phyloP scores from a whole-genome alignment of 208 protist species.

The Balamuthia mandrillaris region DNA sequence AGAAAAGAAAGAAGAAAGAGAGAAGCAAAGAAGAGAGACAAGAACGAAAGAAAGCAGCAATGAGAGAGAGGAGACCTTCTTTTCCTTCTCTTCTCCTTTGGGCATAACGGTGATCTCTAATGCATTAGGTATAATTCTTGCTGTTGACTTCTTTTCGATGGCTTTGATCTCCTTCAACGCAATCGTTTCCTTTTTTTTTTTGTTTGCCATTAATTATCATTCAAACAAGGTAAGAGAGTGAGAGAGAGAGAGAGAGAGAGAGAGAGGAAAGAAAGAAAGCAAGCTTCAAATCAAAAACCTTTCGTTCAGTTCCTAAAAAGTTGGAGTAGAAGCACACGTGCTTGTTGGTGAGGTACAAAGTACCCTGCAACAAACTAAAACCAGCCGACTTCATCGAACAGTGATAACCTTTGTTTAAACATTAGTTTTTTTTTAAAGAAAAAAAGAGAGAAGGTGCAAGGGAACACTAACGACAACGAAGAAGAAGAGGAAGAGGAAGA shows the following conservation, averaged over 20 bases:
- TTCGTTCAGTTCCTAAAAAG: not conserved
- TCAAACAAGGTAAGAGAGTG: too few species aligned
- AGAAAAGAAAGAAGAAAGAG: too few species aligned
- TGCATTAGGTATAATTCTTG: not conserved
- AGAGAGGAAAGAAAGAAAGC: too few species aligned
- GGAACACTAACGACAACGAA: not conserved
- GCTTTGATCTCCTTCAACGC: not conserved
- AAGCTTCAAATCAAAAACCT: too few species aligned
- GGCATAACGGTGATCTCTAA: not conserved
- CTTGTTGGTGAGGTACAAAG: not conserved
- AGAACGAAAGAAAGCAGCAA: too few species aligned
- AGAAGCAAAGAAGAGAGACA: too few species aligned
- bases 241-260: too few species aligned
- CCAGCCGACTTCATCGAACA: not conserved
- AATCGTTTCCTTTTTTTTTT: too few species aligned
- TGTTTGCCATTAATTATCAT: not conserved
- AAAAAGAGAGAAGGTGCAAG: not conserved
- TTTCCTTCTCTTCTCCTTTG: not conserved
- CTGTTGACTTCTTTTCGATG: not conserved
- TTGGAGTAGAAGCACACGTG: constrained; percentile 18
- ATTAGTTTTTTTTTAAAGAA: not conserved
- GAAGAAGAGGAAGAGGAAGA: not conserved
- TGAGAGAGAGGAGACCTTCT: not conserved
- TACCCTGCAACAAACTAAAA: constrained; percentile 3
- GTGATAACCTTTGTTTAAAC: not conserved